Evolutionary conservation across 2,329 filamentous ascomycete species (phyloP), one percentile per base, ranked within the genome.

Genomic region (Herpomyces periplanetae): DNA sequence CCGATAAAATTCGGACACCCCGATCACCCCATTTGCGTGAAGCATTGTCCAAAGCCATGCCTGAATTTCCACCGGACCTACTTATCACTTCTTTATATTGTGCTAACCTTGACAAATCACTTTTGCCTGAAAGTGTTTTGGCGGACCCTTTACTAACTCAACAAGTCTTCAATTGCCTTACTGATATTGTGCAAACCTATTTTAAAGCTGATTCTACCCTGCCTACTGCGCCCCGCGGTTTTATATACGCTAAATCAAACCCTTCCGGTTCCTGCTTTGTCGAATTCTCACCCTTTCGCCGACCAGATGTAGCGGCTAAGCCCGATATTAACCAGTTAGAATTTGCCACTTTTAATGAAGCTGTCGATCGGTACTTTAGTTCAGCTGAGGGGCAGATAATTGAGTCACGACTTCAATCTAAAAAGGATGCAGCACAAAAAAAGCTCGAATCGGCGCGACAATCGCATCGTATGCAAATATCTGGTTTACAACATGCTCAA

Each of bases 281-380:
- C 21, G 80, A 96, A 30, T 91, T 88, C 30, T 75, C 91, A 28
- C 80, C 80, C 0, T 91, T 91, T 35, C 44, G 62, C 15, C 80
- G 80, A 0, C 44, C 49, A 10, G 75, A 91, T 28, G 64, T 85
- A 25, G 53, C 59, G 25, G 45, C 51, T 4, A 56, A 71, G 21
- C 42, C 55, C 0, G 41, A 46, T 0, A 51, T 60, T 10, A 50
- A 54, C 3, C 54, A 85, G 8, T 32, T 91, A 6, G 53, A 66
- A 20, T 71, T 73, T 27, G 51, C 68, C 4, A 63, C 59, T 5
- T 91, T 84, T 44, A 88, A 88, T 36, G 64, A 63, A 32, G 80
- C 71, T 0, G 71, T 87, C 0, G 80, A 96, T 33, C 68, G 87
- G 28, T 96, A 88, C 42, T 91, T 85, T 36, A 91, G 80, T 0